These are phyloP conservation scores for Amesomyces nigricolor DNA, from an alignment of 2,329 filamentous ascomycete species.

Conservation along the genomic window DNA sequence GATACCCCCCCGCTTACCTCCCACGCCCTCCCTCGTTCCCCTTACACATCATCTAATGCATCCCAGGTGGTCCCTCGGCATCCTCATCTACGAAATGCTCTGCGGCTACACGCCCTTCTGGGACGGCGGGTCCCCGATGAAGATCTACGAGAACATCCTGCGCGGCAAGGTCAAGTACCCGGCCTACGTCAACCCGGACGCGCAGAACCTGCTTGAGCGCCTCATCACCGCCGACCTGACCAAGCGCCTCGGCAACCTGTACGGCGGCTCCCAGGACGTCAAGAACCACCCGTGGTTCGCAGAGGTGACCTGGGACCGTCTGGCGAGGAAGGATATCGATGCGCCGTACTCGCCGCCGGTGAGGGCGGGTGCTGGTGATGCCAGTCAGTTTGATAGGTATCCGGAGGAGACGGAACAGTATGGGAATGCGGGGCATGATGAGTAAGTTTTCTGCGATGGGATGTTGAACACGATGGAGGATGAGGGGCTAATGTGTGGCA, in stretches of 20 bases:
- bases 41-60: neutral
- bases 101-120: slow-evolving; percentile 99
- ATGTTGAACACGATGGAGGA: neutral
- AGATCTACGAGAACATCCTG: slow-evolving; percentile 99
- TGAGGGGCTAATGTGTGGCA: slow-evolving; percentile 31
- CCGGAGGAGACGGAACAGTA: slow-evolving; percentile 95
- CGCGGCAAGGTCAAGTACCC: slow-evolving; percentile 95
- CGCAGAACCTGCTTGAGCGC: slow-evolving; percentile 84
- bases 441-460: slow-evolving; percentile 57
- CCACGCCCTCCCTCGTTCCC: neutral
- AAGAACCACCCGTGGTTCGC: slow-evolving; percentile 96
- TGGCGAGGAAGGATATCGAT: slow-evolving; percentile 94
- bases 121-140: slow-evolving; percentile 96
- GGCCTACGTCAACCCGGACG: slow-evolving; percentile 89
- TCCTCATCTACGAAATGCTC: slow-evolving; percentile 98
- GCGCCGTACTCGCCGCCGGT: slow-evolving; percentile 96
- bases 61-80: slow-evolving; percentile 91
- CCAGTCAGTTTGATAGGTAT: slow-evolving; percentile 96
- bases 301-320: slow-evolving; percentile 94
- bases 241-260: slow-evolving; percentile 89
- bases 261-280: slow-evolving; percentile 83
- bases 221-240: slow-evolving; percentile 93
- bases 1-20: slow-evolving; percentile 28
- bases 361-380: slow-evolving; percentile 86
- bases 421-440: slow-evolving; percentile 70